These are phyloP conservation scores for Pelagophyceae sp. DNA, from an alignment of 352 stramenopile genomes.

Conservation along the genomic window DNA sequence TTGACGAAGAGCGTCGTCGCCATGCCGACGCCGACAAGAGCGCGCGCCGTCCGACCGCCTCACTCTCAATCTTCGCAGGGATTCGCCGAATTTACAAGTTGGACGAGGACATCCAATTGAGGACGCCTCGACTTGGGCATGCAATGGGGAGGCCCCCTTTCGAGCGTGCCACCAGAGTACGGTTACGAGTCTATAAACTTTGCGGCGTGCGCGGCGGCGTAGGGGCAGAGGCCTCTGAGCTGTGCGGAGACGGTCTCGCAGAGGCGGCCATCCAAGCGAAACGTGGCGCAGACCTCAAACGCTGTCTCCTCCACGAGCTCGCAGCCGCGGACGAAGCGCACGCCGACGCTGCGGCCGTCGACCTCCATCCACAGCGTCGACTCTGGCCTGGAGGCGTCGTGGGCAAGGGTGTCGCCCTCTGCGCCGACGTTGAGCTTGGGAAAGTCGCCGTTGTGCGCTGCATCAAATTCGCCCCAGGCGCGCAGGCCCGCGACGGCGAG, in stretches of 20 bases:
- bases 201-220: neutral
- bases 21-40: too few relatives aligned
- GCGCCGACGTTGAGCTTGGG: neutral
- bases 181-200: too few relatives aligned
- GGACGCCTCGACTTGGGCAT: too few relatives aligned
- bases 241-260: neutral
- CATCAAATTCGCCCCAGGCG: neutral
- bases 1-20: too few relatives aligned
- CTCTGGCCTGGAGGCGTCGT: neutral
- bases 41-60: too few relatives aligned
- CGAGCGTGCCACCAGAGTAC: too few relatives aligned
- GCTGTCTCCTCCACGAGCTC: neutral
- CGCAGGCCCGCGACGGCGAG: neutral
- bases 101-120: too few relatives aligned
- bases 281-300: neutral
- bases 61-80: too few relatives aligned
- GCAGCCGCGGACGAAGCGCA: neutral
- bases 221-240: neutral
- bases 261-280: neutral
- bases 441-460: neutral
- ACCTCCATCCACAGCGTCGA: neutral
- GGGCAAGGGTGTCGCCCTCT: neutral
- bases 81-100: too few relatives aligned
- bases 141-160: too few relatives aligned
- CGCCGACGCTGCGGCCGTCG: neutral